Evolutionary conservation across 495 filamentous ascomycete species (phyloP), one percentile per base, ranked within the genome.

Genomic region (Aspergillus bridgeri): DNA sequence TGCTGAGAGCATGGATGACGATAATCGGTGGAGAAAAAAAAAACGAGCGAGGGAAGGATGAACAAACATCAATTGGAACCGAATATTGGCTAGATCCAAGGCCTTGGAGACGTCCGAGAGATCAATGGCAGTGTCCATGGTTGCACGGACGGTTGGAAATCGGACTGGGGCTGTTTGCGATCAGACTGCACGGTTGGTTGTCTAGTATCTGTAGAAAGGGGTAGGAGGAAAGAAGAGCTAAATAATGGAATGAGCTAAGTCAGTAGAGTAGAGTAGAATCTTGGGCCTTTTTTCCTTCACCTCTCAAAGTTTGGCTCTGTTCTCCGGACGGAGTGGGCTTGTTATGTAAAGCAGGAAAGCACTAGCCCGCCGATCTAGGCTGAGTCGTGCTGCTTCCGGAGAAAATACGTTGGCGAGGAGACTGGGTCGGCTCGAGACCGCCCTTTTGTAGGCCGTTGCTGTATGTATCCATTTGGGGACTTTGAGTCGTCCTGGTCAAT

Each of bases 51-150:
- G 11, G 27, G 27, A 1, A 18, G 46, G 15, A 53, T 11, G 19
- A 17, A 65, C 86, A 75, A 73, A 96, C 92, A 98, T 96, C 53
- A 98, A 74, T 71, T 98, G 93, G 75, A 89, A 96, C 59, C 94
- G 90, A 71, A 98, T 98, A 67, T 93, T 93, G 44, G 86, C 79
- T 38, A 98, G 81, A 64, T 97, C 92, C 62, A 98, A 78, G 27
- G 92, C 92, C 76, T 91, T 88, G 60, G 83, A 83, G 64, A 83
- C 79, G 73, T 97, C 86, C 17, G 84, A 89, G 33, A 96, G 83
- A 72, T 97, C 91, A 64, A 98, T 94, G 49, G 91, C 84, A 8
- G 88, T 74, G 67, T 98, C 94, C 94, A 98, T 98, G 60, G 64
- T 74, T 8, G 8, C 33, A 38, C 33, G 33, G 33, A 38, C 33